Base-by-base conservation (phyloP, 768 basidiomycete species). In the Podaxis mareebaensis region DNA sequence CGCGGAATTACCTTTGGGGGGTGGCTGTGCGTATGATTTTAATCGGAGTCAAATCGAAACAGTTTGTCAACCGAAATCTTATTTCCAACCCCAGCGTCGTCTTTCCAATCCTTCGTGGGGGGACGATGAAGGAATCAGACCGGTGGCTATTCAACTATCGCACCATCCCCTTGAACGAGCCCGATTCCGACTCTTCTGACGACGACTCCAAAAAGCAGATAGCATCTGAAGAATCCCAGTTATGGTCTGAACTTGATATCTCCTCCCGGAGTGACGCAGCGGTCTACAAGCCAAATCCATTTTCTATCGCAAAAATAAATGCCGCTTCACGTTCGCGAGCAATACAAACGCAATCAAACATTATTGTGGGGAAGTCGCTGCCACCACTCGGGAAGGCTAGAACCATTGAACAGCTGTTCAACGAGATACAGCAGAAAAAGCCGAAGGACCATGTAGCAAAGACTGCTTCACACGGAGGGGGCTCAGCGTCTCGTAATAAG, bases 231-330 rank as follows among this genome's bases (percentile, higher is more conserved):
- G 61, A 62, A 12, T n/a, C 46, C 11, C 61, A 36, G 38, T 38
- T 63, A 4, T 40, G 42, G 54, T 56, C 61, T 66, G 30, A 64
- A 68, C 71, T 92, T 54, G 89, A 92, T 66, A 73, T 92, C 1
- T 81, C 87, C 0, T 69, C 76, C 1, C 79, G 91, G 53, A 75
- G 83, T 58, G 91, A 92, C 58, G 72, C 78, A 36, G 90, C 87
- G 1, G 71, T 76, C 5, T 92, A 86, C 76, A 89, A 85, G 55
- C 84, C 90, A 0, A 93, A 92, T 69, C 92, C 92, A 0, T 93
- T 91, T 82, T 85, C 83, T 60, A 91, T 93, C 61, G 91, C 92
- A 3, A 89, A 86, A 68, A 85, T 90, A 33, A 93, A 93, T 66
- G 92, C 91, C 48, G 83, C 84, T 0, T 78, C 79, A 38, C 83